Base-by-base conservation (phyloP, 1,284 basidiomycete genomes). In the Caloboletus inedulis region DNA sequence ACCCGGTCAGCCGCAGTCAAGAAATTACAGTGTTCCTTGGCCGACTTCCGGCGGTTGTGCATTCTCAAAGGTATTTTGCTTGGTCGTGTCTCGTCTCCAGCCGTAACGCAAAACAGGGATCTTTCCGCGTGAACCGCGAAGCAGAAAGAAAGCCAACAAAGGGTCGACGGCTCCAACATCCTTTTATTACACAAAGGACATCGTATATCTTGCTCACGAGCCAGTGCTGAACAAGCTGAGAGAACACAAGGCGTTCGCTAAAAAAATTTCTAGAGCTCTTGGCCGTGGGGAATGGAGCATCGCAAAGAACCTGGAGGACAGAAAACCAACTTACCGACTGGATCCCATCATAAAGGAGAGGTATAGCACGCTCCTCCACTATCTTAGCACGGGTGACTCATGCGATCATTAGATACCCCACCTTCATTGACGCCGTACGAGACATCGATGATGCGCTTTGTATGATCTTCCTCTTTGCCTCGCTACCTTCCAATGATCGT, bases 271-370 rank as follows among this genome's bases (percentile, higher is more conserved):
- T 54, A 82, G 92, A 54, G 96, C 97, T 16, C 78, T 99, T 45
- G 97, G 96, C 23, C 79, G 95, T 56, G 87, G 89, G 51, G 95
- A 99, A 77, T 98, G 94, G 94, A 89, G 85, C 51, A 86, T 87
- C 55, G 97, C 97, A 16, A 97, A 98, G 75, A 94, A 88, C 62
- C 70, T 99, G 49, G 92, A 99, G 71, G 91, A 95, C 49, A 89
- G 89, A 64, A 97, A 91, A 69, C 94, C 94, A 1, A 80, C 89
- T 29, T 93, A 95, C 68, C 77, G 80, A 45, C 71, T 99, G 62
- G 97, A 99, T 74, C 97, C 99, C 71, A 92, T 99, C 58, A 89
- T 99, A 69, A 99, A 98, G 71, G 96, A 99, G 75, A 80, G 97
- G 92, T 93, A 64, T 63, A 12, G 14, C 25, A 44, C 5, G 60